Percentiles rank a stretch among this genome's conserved stretches.
Evolutionary conservation across 1,284 basidiomycete genomes (phyloP).

Genomic region (Ceratorhiza oryzae-sativae): DNA sequence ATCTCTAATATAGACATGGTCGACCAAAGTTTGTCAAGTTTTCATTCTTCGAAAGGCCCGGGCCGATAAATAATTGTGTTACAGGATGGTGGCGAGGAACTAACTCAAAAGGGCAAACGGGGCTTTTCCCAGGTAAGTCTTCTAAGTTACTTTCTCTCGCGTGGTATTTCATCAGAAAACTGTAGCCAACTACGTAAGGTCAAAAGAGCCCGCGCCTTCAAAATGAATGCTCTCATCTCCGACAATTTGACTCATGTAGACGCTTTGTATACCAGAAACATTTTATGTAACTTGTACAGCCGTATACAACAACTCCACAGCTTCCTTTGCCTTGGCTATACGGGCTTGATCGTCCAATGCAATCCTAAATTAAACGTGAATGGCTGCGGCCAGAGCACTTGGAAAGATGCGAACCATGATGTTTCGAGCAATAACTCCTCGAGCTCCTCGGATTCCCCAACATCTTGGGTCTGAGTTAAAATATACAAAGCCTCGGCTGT

Average conservation of each 20-base stretch:
- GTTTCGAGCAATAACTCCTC: slow-evolving; percentile 84
- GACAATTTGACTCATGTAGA: too few species aligned
- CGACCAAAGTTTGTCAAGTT: neutral
- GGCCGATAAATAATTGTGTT: neutral
- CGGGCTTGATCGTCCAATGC: slow-evolving; percentile 13
- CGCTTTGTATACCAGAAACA: neutral
- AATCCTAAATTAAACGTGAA: slow-evolving; percentile 3
- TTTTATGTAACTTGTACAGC: neutral
- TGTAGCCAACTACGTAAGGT: neutral
- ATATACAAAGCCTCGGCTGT: slow-evolving; percentile 84
- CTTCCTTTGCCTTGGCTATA: slow-evolving; percentile 5
- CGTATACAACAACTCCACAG: neutral
- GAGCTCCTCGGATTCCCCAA: slow-evolving; percentile 69
- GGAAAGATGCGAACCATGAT: slow-evolving; percentile 67
- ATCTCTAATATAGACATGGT: neutral
- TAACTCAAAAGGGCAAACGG: neutral
- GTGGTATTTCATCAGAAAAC: neutral
- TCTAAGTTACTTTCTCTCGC: neutral
- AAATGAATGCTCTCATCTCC: too few species aligned
- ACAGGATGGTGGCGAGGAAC: neutral
- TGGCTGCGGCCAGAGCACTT: neutral
- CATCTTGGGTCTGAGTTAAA: slow-evolving; percentile 69
- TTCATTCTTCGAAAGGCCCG: neutral
- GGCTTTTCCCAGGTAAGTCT: neutral
- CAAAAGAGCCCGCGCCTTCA: too few species aligned